Conservation (phyloP, 176 grass and related monocot genomes). For the Musa itinerans region DNA sequence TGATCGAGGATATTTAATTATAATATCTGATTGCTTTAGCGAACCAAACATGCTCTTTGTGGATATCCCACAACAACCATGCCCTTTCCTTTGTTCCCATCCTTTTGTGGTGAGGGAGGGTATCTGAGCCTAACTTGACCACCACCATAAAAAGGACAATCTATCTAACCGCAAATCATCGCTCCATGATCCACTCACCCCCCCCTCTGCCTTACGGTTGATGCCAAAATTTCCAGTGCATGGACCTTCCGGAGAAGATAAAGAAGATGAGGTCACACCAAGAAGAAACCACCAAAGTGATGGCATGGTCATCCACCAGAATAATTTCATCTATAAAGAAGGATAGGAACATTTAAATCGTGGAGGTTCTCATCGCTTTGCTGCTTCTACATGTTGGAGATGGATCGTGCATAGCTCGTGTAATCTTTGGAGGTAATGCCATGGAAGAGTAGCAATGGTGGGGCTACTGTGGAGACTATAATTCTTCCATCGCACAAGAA, state of each 20-base stretch:
- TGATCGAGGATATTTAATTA: no score
- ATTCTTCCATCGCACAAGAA: no score
- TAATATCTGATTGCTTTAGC: no score
- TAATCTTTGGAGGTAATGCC: no score
- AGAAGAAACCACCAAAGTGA: background rate
- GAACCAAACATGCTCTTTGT: background rate
- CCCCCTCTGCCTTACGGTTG: background rate
- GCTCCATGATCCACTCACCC: background rate
- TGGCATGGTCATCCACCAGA: background rate
- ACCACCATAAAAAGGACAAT: conserved; percentile 14
- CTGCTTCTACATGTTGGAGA: no score
- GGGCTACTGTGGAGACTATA: no score
- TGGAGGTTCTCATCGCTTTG: no score
- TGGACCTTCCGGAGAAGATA: background rate
- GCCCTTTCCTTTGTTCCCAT: background rate
- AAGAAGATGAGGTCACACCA: background rate
- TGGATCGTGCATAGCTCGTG: no score
- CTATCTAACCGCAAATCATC: background rate
- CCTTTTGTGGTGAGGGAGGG: background rate
- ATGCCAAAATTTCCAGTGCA: background rate
- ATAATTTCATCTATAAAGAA: background rate
- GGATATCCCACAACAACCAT: background rate
- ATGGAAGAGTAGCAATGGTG: no score
- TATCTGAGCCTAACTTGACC: conserved; percentile 5
- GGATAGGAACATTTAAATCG: no score